Evolutionary conservation across 176 grass and related monocot genomes (phyloP).

Genomic region (Otatea glauca): DNA sequence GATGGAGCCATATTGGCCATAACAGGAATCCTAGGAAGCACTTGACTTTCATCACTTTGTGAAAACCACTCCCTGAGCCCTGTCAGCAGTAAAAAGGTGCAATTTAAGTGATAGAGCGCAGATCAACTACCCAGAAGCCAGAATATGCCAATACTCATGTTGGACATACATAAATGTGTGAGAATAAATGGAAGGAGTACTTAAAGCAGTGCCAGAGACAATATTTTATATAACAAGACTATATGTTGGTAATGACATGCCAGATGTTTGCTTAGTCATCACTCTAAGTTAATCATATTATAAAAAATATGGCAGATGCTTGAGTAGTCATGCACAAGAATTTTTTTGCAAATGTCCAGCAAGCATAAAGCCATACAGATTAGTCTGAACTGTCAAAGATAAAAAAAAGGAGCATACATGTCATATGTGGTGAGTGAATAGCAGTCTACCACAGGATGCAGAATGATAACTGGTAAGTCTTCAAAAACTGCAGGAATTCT

Average conservation of each 20-base stretch:
- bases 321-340: neutral
- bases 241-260: slow-evolving; percentile 1
- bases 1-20: slow-evolving; percentile 71
- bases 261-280: neutral
- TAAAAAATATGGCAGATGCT: slow-evolving; percentile 13
- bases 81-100: slow-evolving; percentile 26
- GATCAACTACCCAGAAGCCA: neutral
- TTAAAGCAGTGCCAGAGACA: neutral
- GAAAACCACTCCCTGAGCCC: slow-evolving; percentile 97
- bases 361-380: slow-evolving; percentile 1
- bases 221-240: neutral
- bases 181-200: slow-evolving; percentile 12
- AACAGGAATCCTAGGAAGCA: slow-evolving; percentile 74
- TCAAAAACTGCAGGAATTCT: slow-evolving; percentile 10
- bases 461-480: no score
- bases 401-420: no score
- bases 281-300: neutral
- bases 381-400: neutral
- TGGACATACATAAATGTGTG: neutral
- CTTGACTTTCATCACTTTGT: slow-evolving; percentile 82
- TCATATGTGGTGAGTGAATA: no score
- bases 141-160: slow-evolving; percentile 15
- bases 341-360: neutral
- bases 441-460: no score
- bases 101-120: slow-evolving; percentile 12